These are phyloP conservation scores for Kurtzmaniella quercitrusa DNA, from an alignment of 1,139 yeast genomes.

Conservation along the genomic window DNA sequence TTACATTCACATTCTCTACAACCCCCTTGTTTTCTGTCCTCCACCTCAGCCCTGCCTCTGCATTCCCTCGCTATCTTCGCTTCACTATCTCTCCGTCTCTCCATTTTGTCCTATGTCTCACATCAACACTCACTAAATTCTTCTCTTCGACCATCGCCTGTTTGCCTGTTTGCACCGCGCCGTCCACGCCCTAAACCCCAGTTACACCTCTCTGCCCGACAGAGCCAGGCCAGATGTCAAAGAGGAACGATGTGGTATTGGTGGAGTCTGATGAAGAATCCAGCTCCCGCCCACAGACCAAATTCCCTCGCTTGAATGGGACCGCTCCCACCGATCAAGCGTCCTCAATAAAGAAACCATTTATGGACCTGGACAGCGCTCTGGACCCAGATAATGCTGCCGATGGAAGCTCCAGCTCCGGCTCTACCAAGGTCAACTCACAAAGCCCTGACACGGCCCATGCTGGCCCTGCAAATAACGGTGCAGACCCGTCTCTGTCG, in stretches of 20 bases:
- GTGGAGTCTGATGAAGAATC: constrained; percentile 7
- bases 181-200: not conserved
- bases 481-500: not conserved
- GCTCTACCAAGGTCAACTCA: not conserved
- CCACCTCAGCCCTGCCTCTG: too few relatives aligned
- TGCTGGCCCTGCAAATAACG: constrained; percentile 9
- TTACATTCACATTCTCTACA: too few relatives aligned
- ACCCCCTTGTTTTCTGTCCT: too few relatives aligned
- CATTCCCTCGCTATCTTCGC: too few relatives aligned
- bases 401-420: not conserved
- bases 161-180: not conserved
- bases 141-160: not conserved
- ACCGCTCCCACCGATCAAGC: not conserved
- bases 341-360: constrained; percentile 4
- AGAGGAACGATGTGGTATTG: constrained; percentile 5
- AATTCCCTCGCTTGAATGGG: not conserved
- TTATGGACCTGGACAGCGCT: constrained; percentile 5
- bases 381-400: constrained; percentile 11
- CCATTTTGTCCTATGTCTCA: too few relatives aligned
- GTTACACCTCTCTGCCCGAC: not conserved
- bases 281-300: not conserved
- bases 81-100: too few relatives aligned
- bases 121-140: too few relatives aligned
- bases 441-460: constrained; percentile 1
- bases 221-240: constrained; percentile 2